Base-by-base conservation (phyloP, 2,329 filamentous ascomycete genomes). In the Trichoderma atroviride region DNA sequence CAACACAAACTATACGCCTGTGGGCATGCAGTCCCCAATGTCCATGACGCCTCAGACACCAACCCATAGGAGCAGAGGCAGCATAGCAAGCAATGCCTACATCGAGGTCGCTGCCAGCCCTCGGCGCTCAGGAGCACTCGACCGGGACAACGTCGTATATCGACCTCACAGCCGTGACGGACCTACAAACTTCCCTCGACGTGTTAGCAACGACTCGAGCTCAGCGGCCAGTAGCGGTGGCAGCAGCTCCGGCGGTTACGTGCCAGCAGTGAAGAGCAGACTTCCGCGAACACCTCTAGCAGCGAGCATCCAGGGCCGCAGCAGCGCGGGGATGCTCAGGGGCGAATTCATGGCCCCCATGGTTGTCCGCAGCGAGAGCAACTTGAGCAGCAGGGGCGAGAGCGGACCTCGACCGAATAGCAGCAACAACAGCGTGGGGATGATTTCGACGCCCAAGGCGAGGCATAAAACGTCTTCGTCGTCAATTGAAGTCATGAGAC, bases 31-130 rank as follows among this genome's bases (percentile, higher is more conserved):
- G 53, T 76, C 83, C 2, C 81, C 84, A 5, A 74, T 79, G 4
- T 85, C 85, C 9, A 79, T 84, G 69, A 86, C 86, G 2, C 86
- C 86, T 2, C 81, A 83, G 43, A 88, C 86, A 3, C 86, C 86
- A 0, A 86, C 85, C 0, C 81, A 84, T 57, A 78, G 79, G 37
- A 81, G 75, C 73, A 79, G 74, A 35, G 75, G 75, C 70, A 81
- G 77, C 69, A 72, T 80, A 6, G 78, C 77, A 6, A 73, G 75
- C 68, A 79, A 81, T 7, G 81, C 85, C 0, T 85, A 82, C 68
- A 84, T 88, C 68, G 86, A 88, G 71, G 82, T 88, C 9, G 85
- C 86, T 2, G 81, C 85, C 50, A 85, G 81, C 62, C 83, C 84
- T 7, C 77, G 82, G 7, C 78, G 81, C 58, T 75, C 79, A 4